These are phyloP conservation scores for Quillaja saponaria DNA, from an alignment of 306 rosid genomes.

Conservation along the genomic window DNA sequence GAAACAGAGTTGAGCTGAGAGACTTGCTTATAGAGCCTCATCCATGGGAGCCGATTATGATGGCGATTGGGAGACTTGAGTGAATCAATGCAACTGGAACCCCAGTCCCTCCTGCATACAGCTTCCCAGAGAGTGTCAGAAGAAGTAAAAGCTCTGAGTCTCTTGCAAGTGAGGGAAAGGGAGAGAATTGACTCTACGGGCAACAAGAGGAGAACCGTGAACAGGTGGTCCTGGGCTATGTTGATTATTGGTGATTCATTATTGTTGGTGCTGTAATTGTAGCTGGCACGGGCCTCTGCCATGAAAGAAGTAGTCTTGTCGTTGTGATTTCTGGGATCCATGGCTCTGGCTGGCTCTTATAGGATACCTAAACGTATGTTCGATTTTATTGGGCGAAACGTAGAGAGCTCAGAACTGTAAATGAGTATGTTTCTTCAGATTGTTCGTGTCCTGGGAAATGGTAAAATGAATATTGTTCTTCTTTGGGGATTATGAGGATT, in stretches of 20 bases:
- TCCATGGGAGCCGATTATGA: slow-evolving; percentile 56
- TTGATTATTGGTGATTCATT: slow-evolving; percentile 65
- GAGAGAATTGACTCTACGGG: slow-evolving; percentile 75
- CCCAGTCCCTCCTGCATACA: slow-evolving; percentile 75
- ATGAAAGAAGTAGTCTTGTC: slow-evolving; percentile 29
- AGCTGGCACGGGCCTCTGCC: slow-evolving; percentile 55
- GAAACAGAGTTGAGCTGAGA: slow-evolving; percentile 53
- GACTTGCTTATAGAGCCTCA: slow-evolving; percentile 68
- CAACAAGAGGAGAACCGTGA: slow-evolving; percentile 59
- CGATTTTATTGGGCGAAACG: slow-evolving; percentile 26
- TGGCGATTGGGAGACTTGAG: slow-evolving; percentile 42
- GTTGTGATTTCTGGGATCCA: slow-evolving; percentile 10
- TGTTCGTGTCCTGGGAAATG: slow-evolving; percentile 28
- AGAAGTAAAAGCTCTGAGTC: slow-evolving; percentile 51
- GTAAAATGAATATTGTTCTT: slow-evolving; percentile 26
- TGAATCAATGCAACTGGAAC: slow-evolving; percentile 60
- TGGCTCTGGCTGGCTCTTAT: slow-evolving; percentile 38
- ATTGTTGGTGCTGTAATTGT: slow-evolving; percentile 10
- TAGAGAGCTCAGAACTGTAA: slow-evolving; percentile 17
- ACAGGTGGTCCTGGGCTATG: slow-evolving; percentile 70
- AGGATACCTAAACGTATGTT: slow-evolving; percentile 11
- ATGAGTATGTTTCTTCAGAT: slow-evolving; percentile 28
- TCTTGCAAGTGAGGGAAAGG: slow-evolving; percentile 78
- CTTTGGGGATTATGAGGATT: no score
- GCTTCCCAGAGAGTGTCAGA: slow-evolving; percentile 77